These are phyloP conservation scores for Boletus rubropictus DNA, from an alignment of 768 basidiomycete species.

Conservation along the genomic window DNA sequence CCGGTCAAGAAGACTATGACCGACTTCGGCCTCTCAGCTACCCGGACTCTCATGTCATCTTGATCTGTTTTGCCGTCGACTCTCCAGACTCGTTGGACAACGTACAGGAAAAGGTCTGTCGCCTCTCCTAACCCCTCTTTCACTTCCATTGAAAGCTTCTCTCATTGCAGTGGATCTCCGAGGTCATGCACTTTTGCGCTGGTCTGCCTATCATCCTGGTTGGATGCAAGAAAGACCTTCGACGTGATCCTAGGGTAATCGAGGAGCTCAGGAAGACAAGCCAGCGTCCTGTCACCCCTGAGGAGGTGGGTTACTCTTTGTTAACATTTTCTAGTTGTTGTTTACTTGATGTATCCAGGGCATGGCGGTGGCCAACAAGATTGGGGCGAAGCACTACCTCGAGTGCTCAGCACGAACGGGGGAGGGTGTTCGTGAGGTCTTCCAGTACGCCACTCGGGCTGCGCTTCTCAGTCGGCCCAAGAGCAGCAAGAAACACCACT, in stretches of 20 bases:
- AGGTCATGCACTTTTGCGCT: constrained; percentile 96
- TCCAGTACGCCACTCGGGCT: constrained; percentile 94
- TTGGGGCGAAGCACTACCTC: constrained; percentile 92
- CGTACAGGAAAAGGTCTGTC: constrained; percentile 96
- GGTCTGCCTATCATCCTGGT: constrained; percentile 95
- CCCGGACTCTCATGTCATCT: constrained; percentile 99
- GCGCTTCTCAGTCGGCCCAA: constrained; percentile 66
- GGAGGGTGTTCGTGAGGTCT: constrained; percentile 96
- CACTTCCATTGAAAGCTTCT: constrained; percentile 4
- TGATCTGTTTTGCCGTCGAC: constrained; percentile 98
- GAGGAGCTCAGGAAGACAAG: constrained; percentile 92
- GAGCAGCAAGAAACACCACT: constrained; percentile 38
- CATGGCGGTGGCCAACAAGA: constrained; percentile 92
- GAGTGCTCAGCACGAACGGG: constrained; percentile 97
- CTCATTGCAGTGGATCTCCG: constrained; percentile 83
- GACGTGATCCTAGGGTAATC: constrained; percentile 87
- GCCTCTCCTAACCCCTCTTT: constrained; percentile 2
- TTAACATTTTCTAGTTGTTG: not conserved
- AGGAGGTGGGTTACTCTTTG: constrained; percentile 58
- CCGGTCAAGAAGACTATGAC: constrained; percentile 99
- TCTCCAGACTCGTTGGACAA: constrained; percentile 98
- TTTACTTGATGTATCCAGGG: constrained; percentile 47
- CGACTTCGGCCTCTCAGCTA: constrained; percentile 96
- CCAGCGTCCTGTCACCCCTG: constrained; percentile 90
- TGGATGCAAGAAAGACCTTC: constrained; percentile 98